Conservation (phyloP, 192 early-diverging fungal species). For the Diversispora epigaea region DNA sequence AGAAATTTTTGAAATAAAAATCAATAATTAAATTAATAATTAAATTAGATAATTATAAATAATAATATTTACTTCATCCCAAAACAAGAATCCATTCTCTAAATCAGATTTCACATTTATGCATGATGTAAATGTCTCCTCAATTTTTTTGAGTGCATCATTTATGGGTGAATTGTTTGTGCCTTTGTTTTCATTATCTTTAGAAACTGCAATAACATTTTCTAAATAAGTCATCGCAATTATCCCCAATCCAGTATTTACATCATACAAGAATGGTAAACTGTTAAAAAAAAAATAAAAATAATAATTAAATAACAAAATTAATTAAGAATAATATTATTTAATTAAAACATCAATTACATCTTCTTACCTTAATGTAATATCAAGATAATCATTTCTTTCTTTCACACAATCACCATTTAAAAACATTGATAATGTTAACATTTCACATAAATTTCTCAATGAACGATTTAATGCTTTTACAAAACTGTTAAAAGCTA, state of each 20-base stretch:
- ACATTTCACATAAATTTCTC: constrained; percentile 60
- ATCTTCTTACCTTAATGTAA: constrained; percentile 41
- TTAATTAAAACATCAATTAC: neutral
- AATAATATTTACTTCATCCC: constrained; percentile 38
- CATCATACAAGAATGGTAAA: constrained; percentile 55
- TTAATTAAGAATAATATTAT: too few relatives aligned
- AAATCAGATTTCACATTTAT: constrained; percentile 47
- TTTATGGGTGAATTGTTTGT: constrained; percentile 11
- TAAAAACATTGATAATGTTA: constrained; percentile 55
- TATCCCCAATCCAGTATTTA: constrained; percentile 52
- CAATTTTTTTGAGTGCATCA: constrained; percentile 40
- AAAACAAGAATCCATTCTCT: constrained; percentile 50
- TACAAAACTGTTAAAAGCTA: constrained; percentile 74
- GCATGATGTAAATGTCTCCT: constrained; percentile 46
- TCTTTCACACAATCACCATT: constrained; percentile 51
- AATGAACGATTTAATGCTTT: constrained; percentile 59
- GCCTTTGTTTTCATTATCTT: constrained; percentile 14
- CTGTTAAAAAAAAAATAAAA: constrained; percentile 28
- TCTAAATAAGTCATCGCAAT: constrained; percentile 55
- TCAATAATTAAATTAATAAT: neutral
- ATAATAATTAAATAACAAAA: neutral
- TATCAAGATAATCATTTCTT: constrained; percentile 45
- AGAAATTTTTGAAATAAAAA: neutral
- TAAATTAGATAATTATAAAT: neutral
- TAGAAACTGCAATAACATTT: constrained; percentile 32